A percentile compares a stretch with the other conserved stretches of the same genome.
Evolutionary conservation across 1,139 yeast species (phyloP).

Genomic region (Pichia sp.): DNA sequence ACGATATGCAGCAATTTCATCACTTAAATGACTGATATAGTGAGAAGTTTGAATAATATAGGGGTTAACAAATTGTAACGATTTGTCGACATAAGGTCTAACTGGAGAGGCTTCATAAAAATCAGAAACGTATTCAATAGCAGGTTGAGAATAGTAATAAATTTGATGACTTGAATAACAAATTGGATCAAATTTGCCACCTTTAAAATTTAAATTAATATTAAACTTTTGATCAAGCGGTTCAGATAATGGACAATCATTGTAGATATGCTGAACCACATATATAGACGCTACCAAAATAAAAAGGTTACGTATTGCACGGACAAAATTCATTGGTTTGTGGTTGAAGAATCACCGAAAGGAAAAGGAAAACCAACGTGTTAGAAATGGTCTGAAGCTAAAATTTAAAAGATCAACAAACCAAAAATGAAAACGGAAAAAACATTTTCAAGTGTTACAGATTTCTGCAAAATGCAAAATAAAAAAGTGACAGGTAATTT

Average conservation of each 20-base stretch:
- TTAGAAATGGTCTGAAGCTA: background rate
- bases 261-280: constrained; percentile 7
- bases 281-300: constrained; percentile 4
- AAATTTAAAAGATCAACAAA: background rate
- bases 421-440: background rate
- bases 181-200: constrained; percentile 9
- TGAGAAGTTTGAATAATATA: background rate
- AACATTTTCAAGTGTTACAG: background rate
- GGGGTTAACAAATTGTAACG: background rate
- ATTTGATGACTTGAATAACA: constrained; percentile 20
- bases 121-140: constrained; percentile 8
- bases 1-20: constrained; percentile 4
- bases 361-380: background rate
- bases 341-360: background rate
- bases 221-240: background rate
- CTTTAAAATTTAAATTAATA: background rate
- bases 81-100: constrained; percentile 19
- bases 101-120: constrained; percentile 19
- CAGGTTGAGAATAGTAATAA: constrained; percentile 15
- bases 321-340: constrained; percentile 5
- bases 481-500: background rate
- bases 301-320: constrained; percentile 6
- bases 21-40: background rate
- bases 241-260: constrained; percentile 6
- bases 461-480: background rate